A percentile compares a stretch with the other conserved stretches of the same genome.
Evolutionary conservation across 208 protist species (phyloP).

Genomic region (Leishmania gerbilli): DNA sequence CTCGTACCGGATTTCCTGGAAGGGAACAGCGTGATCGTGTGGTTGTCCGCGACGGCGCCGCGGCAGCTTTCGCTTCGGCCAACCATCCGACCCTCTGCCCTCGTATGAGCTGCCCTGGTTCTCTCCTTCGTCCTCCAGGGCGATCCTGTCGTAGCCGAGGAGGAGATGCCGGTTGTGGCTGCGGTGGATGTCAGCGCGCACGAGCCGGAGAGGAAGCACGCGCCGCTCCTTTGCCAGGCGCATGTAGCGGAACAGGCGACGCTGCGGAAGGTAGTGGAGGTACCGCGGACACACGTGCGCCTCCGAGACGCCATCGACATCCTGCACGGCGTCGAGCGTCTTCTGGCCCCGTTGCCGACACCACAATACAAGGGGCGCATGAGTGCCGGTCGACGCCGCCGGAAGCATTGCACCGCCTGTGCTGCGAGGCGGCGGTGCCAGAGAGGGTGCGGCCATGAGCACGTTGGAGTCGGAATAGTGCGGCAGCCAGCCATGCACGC

Average conservation of each 20-base stretch:
- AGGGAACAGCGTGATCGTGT: conserved; percentile 1
- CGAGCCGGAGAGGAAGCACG: conserved; percentile 63
- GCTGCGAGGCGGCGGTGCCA: neutral
- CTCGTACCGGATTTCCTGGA: conserved; percentile 12
- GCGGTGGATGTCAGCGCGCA: conserved; percentile 42
- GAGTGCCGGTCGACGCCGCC: neutral
- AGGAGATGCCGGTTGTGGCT: conserved; percentile 65
- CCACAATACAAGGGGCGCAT: conserved; percentile 14
- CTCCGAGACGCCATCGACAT: conserved; percentile 7
- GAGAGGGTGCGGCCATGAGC: conserved; percentile 27
- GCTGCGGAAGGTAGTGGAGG: conserved; percentile 32
- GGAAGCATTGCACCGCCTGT: neutral
- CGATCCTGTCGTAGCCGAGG: conserved; percentile 60
- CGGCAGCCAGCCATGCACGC: conserved; percentile 69
- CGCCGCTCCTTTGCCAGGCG: conserved; percentile 59
- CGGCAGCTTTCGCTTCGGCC: conserved; percentile 24
- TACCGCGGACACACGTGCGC: conserved; percentile 31
- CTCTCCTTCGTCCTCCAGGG: conserved; percentile 15
- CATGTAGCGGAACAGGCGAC: conserved; percentile 60
- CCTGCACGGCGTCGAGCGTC: neutral
- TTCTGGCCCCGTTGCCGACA: conserved; percentile 7
- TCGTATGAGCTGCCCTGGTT: neutral
- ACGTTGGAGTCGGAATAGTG: conserved; percentile 74
- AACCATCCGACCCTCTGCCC: neutral
- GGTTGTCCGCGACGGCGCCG: conserved; percentile 1